phyloP scores from a whole-genome alignment of 2,329 filamentous ascomycete genomes.

The Lachnellula hyalina region DNA sequence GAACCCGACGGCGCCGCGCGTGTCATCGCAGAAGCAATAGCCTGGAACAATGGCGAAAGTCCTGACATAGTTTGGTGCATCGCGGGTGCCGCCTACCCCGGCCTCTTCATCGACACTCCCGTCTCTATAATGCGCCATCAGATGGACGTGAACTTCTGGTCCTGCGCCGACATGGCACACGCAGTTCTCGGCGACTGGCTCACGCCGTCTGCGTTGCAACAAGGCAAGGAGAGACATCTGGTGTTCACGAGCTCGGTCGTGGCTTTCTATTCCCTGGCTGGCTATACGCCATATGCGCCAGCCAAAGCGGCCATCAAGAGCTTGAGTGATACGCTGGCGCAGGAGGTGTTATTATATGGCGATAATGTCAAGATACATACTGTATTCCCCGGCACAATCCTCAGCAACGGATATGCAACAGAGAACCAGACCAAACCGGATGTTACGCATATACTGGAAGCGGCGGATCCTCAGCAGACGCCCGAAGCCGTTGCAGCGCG shows the following conservation, averaged over 20 bases:
- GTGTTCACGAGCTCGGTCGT: slow-evolving; percentile 79
- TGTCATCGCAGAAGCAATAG: slow-evolving; percentile 65
- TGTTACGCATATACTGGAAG: slow-evolving; percentile 74
- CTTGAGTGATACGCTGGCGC: slow-evolving; percentile 74
- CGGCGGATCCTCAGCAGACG: slow-evolving; percentile 72
- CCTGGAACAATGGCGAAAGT: slow-evolving; percentile 68
- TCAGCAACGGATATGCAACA: slow-evolving; percentile 65
- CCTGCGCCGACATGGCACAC: slow-evolving; percentile 79
- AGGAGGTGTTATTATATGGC: slow-evolving; percentile 84
- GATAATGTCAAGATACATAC: slow-evolving; percentile 75
- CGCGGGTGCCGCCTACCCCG: slow-evolving; percentile 68
- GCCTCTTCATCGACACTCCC: slow-evolving; percentile 71
- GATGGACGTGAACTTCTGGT: slow-evolving; percentile 93
- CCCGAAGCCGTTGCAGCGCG: slow-evolving; percentile 70
- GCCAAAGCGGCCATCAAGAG: slow-evolving; percentile 80
- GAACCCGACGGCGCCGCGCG: slow-evolving; percentile 61
- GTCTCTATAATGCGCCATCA: slow-evolving; percentile 63
- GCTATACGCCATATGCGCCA: slow-evolving; percentile 79
- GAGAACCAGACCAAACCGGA: slow-evolving; percentile 78
- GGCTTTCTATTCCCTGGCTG: slow-evolving; percentile 70
- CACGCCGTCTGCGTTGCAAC: slow-evolving; percentile 39
- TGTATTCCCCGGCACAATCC: slow-evolving; percentile 80
- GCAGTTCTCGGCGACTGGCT: slow-evolving; percentile 74
- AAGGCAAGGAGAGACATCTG: slow-evolving; percentile 62
- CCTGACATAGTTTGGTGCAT: slow-evolving; percentile 91